A percentile compares a stretch with the other conserved stretches of the same genome.
Conservation (phyloP, 1,139 yeast species). For the Yamadazyma membranifaciens region DNA sequence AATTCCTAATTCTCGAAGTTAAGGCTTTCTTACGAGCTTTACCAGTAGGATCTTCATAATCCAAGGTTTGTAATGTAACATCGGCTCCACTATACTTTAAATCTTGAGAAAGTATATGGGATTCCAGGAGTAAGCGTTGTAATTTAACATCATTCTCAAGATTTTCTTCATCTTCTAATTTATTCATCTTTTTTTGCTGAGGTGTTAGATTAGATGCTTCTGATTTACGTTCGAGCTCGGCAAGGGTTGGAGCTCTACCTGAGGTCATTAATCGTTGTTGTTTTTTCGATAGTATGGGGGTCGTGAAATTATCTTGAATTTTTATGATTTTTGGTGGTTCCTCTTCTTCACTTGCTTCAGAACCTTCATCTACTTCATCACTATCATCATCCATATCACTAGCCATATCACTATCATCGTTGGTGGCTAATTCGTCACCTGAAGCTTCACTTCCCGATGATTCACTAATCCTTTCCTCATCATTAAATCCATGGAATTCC, state of each 20-base stretch:
- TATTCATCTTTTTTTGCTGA: conserved; percentile 26
- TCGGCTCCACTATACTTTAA: conserved; percentile 72
- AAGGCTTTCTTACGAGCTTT: conserved; percentile 74
- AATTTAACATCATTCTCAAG: conserved; percentile 79
- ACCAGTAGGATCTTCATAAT: conserved; percentile 73
- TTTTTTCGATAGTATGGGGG: conserved; percentile 24
- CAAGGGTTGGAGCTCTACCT: conserved; percentile 43
- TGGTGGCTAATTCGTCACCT: no score
- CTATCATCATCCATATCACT: conserved; percentile 11
- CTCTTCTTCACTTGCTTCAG: conserved; percentile 21
- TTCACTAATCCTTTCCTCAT: conserved; percentile 13
- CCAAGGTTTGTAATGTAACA: conserved; percentile 63
- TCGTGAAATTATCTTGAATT: conserved; percentile 23
- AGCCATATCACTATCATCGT: conserved; percentile 21
- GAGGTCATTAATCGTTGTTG: conserved; percentile 34
- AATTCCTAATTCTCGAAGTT: conserved; percentile 59
- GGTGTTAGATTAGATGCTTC: conserved; percentile 23
- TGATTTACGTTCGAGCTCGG: conserved; percentile 31
- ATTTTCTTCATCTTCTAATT: conserved; percentile 47
- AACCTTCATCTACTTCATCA: conserved; percentile 13
- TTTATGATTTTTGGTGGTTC: conserved; percentile 34
- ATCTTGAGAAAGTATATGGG: conserved; percentile 71
- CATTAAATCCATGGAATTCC: conserved; percentile 10
- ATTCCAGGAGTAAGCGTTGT: conserved; percentile 78
- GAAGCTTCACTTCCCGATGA: background rate